Base-by-base conservation (phyloP, 2,329 filamentous ascomycete species). In the Colletotrichum melonis region DNA sequence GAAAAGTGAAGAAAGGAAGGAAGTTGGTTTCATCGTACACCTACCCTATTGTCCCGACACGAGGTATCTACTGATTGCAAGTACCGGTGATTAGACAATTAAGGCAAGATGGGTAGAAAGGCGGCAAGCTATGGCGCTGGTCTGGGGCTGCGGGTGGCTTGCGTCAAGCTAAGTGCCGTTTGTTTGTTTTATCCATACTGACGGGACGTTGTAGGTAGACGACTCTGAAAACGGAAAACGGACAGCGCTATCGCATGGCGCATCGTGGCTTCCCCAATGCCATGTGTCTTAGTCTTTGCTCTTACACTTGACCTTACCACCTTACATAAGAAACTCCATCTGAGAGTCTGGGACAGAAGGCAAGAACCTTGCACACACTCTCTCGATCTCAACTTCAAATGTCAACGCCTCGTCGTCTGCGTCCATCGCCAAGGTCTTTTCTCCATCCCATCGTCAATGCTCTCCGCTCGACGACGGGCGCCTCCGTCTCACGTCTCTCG, bases 401-500 rank as follows among this genome's bases (percentile, higher is more conserved):
- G 11, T 26, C 28, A 24, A 24, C 46, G 28, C 19, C 24, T 28
- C 24, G 22, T 62, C 62, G 57, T 54, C 49, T 49, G 46, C 56
- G n/a, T 26, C 16, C 19, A 59, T 30, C 30, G 63, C 69, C 64
- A 63, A 63, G 57, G 59, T 35, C 12, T 35, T n/a, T 42, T 42
- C 63, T 60, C 60, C 64, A 28, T 72, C 69, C 64, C 64, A 63
- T 63, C 46, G 35, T 35, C 35, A 62, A 49, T 68, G 35, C 35
- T 19, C 59, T 72, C 59, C 58, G 30, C 66, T 58, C 42, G 38
- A 24, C 52, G 63, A 72, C 63, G 67, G 71, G 49, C 57, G 60
- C 71, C 12, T 14, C 56, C 58, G 71, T 67, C 68, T 59, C 71
- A 66, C 56, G 26, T 59, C 24, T 28, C 12, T 30, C 24, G 26